A percentile compares a stretch with the other conserved stretches of the same genome.
Evolutionary conservation across 2,329 filamentous ascomycete genomes (phyloP).

Genomic region (Verticillium isaacii): DNA sequence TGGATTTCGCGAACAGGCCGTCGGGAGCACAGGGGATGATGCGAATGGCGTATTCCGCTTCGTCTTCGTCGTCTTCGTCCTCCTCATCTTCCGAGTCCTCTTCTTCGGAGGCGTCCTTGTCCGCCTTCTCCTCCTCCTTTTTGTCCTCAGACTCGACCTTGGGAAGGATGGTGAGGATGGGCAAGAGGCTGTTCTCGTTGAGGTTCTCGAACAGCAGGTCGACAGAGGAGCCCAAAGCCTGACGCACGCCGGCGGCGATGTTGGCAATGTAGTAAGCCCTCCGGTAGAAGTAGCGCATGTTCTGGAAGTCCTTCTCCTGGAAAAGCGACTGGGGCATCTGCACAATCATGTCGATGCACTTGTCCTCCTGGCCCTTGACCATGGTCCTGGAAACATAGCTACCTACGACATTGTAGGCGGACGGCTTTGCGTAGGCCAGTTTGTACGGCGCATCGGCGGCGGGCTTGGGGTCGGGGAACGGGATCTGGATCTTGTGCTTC

Average conservation of each 20-base stretch:
- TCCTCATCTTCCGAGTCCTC: conserved; percentile 9
- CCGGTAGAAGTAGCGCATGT: conserved; percentile 92
- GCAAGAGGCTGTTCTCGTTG: conserved; percentile 72
- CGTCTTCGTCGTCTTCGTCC: conserved; percentile 14
- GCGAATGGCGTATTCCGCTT: conserved; percentile 56
- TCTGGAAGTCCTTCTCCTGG: conserved; percentile 91
- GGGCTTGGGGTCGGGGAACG: conserved; percentile 79
- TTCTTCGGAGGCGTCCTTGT: conserved; percentile 17
- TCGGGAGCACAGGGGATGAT: conserved; percentile 72
- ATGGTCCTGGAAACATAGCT: conserved; percentile 78
- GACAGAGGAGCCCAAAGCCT: conserved; percentile 47
- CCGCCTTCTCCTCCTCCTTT: neutral
- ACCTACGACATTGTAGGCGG: conserved; percentile 80
- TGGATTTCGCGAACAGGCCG: conserved; percentile 63
- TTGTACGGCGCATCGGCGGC: conserved; percentile 75
- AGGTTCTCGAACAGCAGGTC: conserved; percentile 60
- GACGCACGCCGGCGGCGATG: conserved; percentile 65
- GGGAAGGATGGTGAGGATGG: conserved; percentile 50
- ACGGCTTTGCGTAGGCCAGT: conserved; percentile 70
- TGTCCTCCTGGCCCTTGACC: conserved; percentile 53
- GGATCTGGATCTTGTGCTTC: conserved; percentile 64
- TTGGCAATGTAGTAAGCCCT: conserved; percentile 87
- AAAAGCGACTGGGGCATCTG: conserved; percentile 78
- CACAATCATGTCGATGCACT: conserved; percentile 76
- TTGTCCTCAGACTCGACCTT: conserved; percentile 13